Percentiles rank a stretch among this genome's conserved stretches.
These are phyloP conservation scores for Henningerozyma blattae DNA, from an alignment of 805 yeast species.

Conservation along the genomic window DNA sequence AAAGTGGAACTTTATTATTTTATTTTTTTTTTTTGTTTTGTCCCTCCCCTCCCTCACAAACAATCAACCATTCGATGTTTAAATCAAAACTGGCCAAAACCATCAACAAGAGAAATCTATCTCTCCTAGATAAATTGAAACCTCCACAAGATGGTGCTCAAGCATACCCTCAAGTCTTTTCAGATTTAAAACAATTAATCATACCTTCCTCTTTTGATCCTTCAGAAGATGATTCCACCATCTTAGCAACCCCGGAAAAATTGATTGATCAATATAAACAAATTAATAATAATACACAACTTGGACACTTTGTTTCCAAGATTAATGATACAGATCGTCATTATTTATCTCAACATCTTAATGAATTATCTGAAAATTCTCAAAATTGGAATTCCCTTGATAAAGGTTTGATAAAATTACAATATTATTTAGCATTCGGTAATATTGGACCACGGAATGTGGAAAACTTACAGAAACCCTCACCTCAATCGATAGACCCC, in stretches of 20 bases:
- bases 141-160: no score
- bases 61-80: no score
- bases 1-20: no score
- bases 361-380: not conserved
- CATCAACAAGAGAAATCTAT: no score
- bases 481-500: no score
- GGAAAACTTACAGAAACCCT: no score
- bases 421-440: slow-evolving; percentile 56
- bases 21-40: no score
- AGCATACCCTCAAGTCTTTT: not conserved
- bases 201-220: not conserved
- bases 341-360: not conserved
- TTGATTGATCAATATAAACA: not conserved
- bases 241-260: no score
- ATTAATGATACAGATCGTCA: no score
- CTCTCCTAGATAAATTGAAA: no score
- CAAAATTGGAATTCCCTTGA: slow-evolving; percentile 41
- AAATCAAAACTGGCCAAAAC: no score
- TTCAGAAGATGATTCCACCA: not conserved
- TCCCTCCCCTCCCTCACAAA: no score
- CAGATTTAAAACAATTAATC: not conserved
- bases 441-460: slow-evolving; percentile 65
- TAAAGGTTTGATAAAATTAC: slow-evolving; percentile 39
- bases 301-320: not conserved
- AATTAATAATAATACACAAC: not conserved